A percentile compares a stretch with the other conserved stretches of the same genome.
Evolutionary conservation across 1,284 basidiomycete species (phyloP).

Genomic region (Tylopilus sp.): DNA sequence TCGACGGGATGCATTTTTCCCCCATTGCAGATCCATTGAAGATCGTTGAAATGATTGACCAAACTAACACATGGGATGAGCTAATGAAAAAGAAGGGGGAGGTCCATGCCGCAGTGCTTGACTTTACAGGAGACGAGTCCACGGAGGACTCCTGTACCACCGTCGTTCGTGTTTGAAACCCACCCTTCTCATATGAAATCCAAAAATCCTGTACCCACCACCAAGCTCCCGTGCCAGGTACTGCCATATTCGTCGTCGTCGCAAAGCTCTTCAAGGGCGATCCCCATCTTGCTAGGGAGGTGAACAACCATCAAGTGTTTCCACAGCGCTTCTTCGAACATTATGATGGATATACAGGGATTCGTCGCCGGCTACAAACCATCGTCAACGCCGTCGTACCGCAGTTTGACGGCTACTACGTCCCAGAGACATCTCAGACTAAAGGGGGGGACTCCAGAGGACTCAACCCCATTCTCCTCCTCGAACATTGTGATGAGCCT

Average conservation of each 20-base stretch:
- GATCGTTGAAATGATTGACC: neutral
- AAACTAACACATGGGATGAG: neutral
- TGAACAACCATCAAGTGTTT: conserved; percentile 30
- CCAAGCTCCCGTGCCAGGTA: conserved; percentile 18
- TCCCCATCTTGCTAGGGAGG: conserved; percentile 28
- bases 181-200: conserved; percentile 16
- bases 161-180: conserved; percentile 15
- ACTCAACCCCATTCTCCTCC: conserved; percentile 35
- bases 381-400: too few relatives aligned
- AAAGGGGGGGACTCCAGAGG: neutral
- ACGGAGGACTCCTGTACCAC: neutral
- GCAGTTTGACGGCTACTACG: conserved; percentile 41
- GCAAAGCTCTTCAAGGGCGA: conserved; percentile 30
- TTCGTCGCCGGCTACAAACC: too few relatives aligned
- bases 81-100: too few relatives aligned
- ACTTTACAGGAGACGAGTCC: neutral
- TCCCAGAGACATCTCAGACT: neutral
- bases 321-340: conserved; percentile 32
- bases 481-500: conserved; percentile 37
- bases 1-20: conserved; percentile 21
- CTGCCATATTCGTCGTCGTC: conserved; percentile 32
- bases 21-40: neutral
- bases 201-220: too few relatives aligned
- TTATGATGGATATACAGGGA: too few relatives aligned
- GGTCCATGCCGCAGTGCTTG: neutral